Evolutionary conservation across 768 basidiomycete genomes (phyloP), one percentile per base, ranked within the genome.

Genomic region (Terana coerulea): DNA sequence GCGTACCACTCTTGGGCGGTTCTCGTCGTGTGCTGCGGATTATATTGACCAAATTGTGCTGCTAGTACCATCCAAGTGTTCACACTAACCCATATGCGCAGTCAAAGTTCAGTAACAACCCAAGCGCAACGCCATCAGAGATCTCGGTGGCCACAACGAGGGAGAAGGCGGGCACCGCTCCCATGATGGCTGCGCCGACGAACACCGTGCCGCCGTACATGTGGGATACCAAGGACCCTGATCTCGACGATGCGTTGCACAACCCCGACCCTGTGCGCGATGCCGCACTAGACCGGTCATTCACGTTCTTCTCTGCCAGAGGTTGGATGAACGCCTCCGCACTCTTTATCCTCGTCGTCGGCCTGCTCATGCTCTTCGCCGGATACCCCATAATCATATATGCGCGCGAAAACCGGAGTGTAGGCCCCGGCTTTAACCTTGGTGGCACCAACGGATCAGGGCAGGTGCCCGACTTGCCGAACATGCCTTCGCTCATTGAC

Each of bases 171-270:
- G 59, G 53, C 30, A 59, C 57, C 25, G 47, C 49, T 7, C 61
- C 65, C 1, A 57, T 58, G 21, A 72, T 21, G 65, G 43, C 43
- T 29, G 43, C 43, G 12, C 78, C 56, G 4, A 83, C 81, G 8
- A 76, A 79, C 8, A 81, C 86, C 0, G 76, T 88, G 4, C 87
- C 86, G 14, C 76, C 61, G 21, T 86, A 81, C 62, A 61, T 84
- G 59, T 91, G 87, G 85, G 90, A 91, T 65, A 72, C 71, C 21
- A 83, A 78, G 62, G 91, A 92, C 51, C 84, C 91, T 8, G 92
- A 95, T 64, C 75, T 88, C 15, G 94, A 97, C 72, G 95, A 98
- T 66, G 79, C 82, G 19, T 76, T 98, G 19, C 95, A 98, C 67
- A 89, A 91, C 72, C 91, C 83, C 39, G 89, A 91, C 71, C 80